These are phyloP conservation scores for Vitellaria paradoxa DNA, from an alignment of 179 eudicot genomes.

Conservation along the genomic window DNA sequence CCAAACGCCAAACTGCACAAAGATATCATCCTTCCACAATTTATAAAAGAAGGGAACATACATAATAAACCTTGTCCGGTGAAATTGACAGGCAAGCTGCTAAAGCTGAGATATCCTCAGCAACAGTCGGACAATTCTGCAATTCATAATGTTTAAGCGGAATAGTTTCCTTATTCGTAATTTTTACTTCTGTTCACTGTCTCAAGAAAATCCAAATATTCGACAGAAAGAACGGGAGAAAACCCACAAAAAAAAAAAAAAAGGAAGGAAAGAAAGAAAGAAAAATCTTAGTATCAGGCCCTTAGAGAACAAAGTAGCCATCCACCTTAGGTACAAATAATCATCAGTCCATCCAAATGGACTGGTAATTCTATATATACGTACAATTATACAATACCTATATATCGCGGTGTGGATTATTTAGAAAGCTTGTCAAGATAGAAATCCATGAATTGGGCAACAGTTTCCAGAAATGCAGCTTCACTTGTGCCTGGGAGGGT, in stretches of 20 bases:
- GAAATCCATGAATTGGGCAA: conserved; percentile 59
- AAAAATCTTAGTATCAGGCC: background rate
- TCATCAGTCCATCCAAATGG: conserved; percentile 15
- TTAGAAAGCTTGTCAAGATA: conserved; percentile 39
- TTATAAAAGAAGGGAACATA: too few relatives aligned
- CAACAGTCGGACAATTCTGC: too few relatives aligned
- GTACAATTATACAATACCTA: background rate
- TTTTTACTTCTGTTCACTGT: conserved; percentile 15
- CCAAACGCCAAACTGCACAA: too few relatives aligned
- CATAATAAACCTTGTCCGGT: too few relatives aligned
- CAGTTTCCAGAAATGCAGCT: conserved; percentile 52
- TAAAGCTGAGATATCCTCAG: too few relatives aligned
- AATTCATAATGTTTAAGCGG: background rate
- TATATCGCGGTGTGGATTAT: conserved; percentile 10
- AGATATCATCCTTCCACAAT: too few relatives aligned
- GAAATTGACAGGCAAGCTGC: too few relatives aligned
- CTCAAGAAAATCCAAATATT: background rate
- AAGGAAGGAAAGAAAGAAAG: background rate
- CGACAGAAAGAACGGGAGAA: too few relatives aligned
- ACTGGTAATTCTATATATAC: conserved; percentile 13
- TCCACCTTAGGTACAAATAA: conserved; percentile 3
- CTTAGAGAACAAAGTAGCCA: conserved; percentile 1
- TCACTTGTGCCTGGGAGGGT: conserved; percentile 59
- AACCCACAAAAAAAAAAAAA: background rate
- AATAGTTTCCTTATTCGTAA: background rate